These are phyloP conservation scores for Ascochyta pisi DNA, from an alignment of 2,329 filamentous ascomycete genomes.

Conservation along the genomic window DNA sequence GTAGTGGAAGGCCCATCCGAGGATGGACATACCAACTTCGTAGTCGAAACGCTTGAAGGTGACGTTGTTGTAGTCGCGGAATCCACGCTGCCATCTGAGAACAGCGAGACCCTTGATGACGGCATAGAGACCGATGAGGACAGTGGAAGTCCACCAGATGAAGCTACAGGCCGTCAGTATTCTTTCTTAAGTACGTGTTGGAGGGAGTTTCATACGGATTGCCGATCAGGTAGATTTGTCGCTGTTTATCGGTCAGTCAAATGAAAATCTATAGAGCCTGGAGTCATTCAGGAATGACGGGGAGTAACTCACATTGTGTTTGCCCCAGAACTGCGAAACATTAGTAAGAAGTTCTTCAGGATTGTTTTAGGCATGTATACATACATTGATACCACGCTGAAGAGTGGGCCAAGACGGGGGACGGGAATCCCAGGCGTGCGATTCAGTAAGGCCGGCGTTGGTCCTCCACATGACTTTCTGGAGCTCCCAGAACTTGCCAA, in stretches of 20 bases:
- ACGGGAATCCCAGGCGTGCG: slow-evolving; percentile 97
- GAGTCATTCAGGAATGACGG: no score
- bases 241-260: slow-evolving; percentile 43
- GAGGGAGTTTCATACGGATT: slow-evolving; percentile 60
- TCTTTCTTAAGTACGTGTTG: background rate
- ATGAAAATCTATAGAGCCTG: background rate
- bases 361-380: slow-evolving; percentile 49
- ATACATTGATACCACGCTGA: slow-evolving; percentile 83
- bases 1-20: slow-evolving; percentile 97
- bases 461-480: slow-evolving; percentile 99
- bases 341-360: background rate
- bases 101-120: slow-evolving; percentile 87
- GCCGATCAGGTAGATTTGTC: slow-evolving; percentile 94
- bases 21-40: slow-evolving; percentile 86
- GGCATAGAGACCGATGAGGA: slow-evolving; percentile 77
- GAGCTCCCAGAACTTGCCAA: slow-evolving; percentile 97
- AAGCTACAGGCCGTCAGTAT: background rate
- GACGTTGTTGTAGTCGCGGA: slow-evolving; percentile 79
- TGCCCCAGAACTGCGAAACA: slow-evolving; percentile 87
- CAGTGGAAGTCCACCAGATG: slow-evolving; percentile 90
- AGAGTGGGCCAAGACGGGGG: slow-evolving; percentile 93
- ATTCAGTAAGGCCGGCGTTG: slow-evolving; percentile 94
- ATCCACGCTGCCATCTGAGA: slow-evolving; percentile 93
- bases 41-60: slow-evolving; percentile 98
- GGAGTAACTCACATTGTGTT: slow-evolving; percentile 62